These are phyloP conservation scores for Colletotrichum chlorophyti DNA, from an alignment of 2,329 filamentous ascomycete genomes.

Conservation along the genomic window DNA sequence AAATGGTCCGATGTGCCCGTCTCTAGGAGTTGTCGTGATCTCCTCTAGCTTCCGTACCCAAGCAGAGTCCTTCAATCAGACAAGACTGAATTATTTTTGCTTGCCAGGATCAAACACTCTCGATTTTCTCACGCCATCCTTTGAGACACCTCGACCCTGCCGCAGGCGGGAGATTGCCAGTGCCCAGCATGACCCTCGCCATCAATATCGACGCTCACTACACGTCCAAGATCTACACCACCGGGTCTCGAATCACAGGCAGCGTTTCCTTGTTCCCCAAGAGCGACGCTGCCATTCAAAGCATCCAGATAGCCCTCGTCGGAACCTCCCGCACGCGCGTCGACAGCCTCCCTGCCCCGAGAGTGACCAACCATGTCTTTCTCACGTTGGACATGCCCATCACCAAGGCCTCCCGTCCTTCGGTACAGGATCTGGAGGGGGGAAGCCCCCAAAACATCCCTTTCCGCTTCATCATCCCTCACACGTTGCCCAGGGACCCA, in stretches of 20 bases:
- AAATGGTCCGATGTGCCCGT: background rate
- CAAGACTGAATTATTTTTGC: too few species aligned
- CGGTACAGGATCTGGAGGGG: slow-evolving; percentile 51
- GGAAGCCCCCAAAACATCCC: slow-evolving; percentile 58
- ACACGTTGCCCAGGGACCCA: slow-evolving; percentile 61
- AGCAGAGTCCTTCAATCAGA: background rate
- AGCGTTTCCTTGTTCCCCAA: slow-evolving; percentile 51
- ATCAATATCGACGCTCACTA: slow-evolving; percentile 61
- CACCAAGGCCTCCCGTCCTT: slow-evolving; percentile 51
- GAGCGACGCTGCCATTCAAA: slow-evolving; percentile 55
- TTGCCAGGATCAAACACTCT: too few species aligned
- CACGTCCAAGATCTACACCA: slow-evolving; percentile 61
- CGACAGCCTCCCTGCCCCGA: slow-evolving; percentile 56
- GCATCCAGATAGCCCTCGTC: slow-evolving; percentile 58
- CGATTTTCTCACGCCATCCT: too few species aligned
- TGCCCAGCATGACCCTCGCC: slow-evolving; percentile 42
- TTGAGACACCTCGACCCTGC: too few species aligned
- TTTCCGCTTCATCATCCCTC: slow-evolving; percentile 64
- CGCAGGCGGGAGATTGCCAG: too few species aligned
- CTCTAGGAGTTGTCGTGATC: background rate
- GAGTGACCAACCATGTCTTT: slow-evolving; percentile 57
- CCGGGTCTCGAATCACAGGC: slow-evolving; percentile 56
- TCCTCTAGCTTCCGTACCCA: background rate
- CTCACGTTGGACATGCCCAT: slow-evolving; percentile 64
- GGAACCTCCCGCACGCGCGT: slow-evolving; percentile 57